A percentile compares a stretch with the other conserved stretches of the same genome.
phyloP scores from a whole-genome alignment of 2,329 filamentous ascomycete genomes.

The Pseudofabraea citricarpa region DNA sequence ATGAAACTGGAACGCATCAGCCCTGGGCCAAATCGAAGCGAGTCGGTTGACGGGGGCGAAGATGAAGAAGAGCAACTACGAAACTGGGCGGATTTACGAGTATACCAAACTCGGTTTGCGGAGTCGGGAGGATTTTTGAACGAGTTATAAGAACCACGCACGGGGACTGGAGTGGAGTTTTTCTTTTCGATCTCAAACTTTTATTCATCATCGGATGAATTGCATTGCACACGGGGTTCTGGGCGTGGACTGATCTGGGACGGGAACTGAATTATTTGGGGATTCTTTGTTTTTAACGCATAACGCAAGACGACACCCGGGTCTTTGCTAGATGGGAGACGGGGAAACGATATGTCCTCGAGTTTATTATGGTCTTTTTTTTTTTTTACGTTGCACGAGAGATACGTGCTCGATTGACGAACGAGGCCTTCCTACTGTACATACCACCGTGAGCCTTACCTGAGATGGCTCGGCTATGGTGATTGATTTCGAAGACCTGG shows the following conservation, averaged over 20 bases:
- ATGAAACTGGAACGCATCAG: slow-evolving; percentile 58
- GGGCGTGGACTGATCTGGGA: not conserved
- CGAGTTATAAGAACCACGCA: slow-evolving; percentile 3
- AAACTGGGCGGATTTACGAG: slow-evolving; percentile 73
- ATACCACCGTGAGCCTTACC: no score
- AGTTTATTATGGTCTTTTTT: no score
- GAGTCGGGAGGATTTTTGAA: slow-evolving; percentile 52
- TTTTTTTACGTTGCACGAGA: no score
- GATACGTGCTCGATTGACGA: no score
- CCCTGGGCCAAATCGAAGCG: slow-evolving; percentile 36
- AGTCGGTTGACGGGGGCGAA: slow-evolving; percentile 36
- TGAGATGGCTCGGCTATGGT: no score
- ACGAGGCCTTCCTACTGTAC: no score
- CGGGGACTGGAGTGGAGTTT: not conserved
- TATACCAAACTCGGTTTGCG: slow-evolving; percentile 71
- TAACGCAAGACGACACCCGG: no score
- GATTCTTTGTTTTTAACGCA: no score
- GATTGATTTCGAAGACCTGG: no score
- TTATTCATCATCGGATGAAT: not conserved
- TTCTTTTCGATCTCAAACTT: not conserved
- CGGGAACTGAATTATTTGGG: no score
- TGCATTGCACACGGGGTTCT: not conserved
- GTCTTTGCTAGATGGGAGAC: no score
- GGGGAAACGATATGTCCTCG: no score
- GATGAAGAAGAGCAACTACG: slow-evolving; percentile 73